Base-by-base conservation (phyloP, 768 basidiomycete species). In the Dentipellis fragilis region DNA sequence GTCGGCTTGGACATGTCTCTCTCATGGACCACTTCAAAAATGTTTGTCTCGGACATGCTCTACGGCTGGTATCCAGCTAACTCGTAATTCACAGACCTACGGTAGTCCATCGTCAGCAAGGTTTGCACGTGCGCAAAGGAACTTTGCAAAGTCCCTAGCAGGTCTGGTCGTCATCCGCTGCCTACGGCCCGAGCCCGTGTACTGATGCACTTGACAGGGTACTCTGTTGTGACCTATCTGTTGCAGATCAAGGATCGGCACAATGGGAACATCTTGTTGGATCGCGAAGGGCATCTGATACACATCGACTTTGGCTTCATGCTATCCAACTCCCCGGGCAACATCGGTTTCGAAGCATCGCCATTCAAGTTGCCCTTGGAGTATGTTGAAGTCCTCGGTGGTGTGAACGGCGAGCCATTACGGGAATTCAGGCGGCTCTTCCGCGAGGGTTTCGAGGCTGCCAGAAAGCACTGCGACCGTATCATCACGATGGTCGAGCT, bases 251-350 rank as follows among this genome's bases (percentile, higher is more conserved):
- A 98, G 71, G 96, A 99, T 69, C 83, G 96, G 11, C 96, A 99
- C 67, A 99, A 99, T 65, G 96, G 96, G 34, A 99, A 98, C 66
- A 98, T 99, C 54, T 80, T 99, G 5, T 73, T 99, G 49, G 96
- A 98, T 71, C 83, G 91, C 53, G 92, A 96, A 36, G 96, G 96
- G 0, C 94, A 94, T 63, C 75, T 96, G 21, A 86, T 96, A 50
- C 91, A 99, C 68, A 99, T 99, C 58, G 96, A 98, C 69, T 99
- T 98, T 67, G 96, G 96, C 2, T 98, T 98, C 73, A 95, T 98
- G 78, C 78, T 98, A 36, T 88, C 88, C 45, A 97, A 97, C 69
- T 93, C 94, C 1, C 96, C 96, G 0, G 95, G 95, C 17, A 95
- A 95, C 67, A 88, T 99, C 59, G 90, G 95, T 23, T 98, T 99